Base-by-base conservation (phyloP, 2,329 filamentous ascomycete species). In the Massarina eburnea region DNA sequence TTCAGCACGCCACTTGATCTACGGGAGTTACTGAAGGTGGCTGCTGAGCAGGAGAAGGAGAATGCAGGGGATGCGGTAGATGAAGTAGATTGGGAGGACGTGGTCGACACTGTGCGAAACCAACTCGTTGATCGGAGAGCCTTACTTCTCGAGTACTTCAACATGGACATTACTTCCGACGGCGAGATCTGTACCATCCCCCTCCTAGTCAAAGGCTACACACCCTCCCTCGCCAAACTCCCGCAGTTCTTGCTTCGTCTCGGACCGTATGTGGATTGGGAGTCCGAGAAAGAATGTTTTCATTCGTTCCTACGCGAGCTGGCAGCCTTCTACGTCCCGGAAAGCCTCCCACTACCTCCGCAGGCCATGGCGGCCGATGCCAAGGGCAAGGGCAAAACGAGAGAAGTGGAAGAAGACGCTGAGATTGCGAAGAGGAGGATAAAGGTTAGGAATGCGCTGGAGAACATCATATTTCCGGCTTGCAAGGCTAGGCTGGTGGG, bases 91-190 rank as follows among this genome's bases (percentile, higher is more conserved):
- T 82, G 86, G 54, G 74, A 81, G 0, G 78, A 82, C 27, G 81
- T 91, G 0, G 83, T 89, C 1, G 75, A 83, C 3, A 76, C 79
- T 3, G 85, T 96, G 3, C 74, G 79, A 0, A 70, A 77, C 2
- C 85, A 91, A 55, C 76, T 97, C 2, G 78, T 95, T 24, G 81
- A 85, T 53, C 82, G 87, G 9, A 80, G 88, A 27, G 87, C 92
- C 60, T 95, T 99, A 89, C 80, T 99, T 1, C 76, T 81, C 2
- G 94, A 99, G 70, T 99, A 99, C 71, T 97, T 99, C 69, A 87
- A 86, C 1, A 74, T 99, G 35, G 85, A 92, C 43, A 84, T 99
- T 27, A 88, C 88, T 0, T 82, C 85, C 1, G 77, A 86, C 0
- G 92, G 91, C 10, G 82, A 92, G 42, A 76, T 99, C 2, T 71